A percentile compares a stretch with the other conserved stretches of the same genome.
These are phyloP conservation scores for Boletales sp. DNA, from an alignment of 768 basidiomycete species.

Conservation along the genomic window DNA sequence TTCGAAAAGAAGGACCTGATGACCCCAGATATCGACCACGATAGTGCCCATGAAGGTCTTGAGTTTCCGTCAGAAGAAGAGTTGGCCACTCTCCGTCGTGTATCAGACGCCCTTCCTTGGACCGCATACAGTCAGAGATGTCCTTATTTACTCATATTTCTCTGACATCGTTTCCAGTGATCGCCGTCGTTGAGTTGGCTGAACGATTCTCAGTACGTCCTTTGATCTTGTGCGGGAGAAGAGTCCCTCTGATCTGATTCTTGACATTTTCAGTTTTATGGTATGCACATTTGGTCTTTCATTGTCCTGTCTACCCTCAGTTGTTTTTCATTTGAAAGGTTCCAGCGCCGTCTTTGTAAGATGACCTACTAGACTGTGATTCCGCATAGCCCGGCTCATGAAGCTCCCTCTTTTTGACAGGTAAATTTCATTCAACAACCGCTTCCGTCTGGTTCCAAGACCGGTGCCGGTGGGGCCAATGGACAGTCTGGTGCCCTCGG, in stretches of 20 bases:
- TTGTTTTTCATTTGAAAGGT: conserved; percentile 24
- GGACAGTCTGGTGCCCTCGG: conserved; percentile 69
- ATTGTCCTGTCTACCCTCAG: not conserved
- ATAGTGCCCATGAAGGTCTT: conserved; percentile 47
- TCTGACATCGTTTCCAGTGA: conserved; percentile 36
- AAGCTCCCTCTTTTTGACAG: conserved; percentile 26
- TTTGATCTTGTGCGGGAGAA: not conserved
- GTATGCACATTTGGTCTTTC: conserved; percentile 25
- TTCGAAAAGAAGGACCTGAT: conserved; percentile 24
- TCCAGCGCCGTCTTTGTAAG: conserved; percentile 40
- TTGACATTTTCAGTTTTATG: conserved; percentile 39
- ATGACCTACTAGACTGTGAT: not conserved
- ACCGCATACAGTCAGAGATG: conserved; percentile 37
- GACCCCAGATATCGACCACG: conserved; percentile 18
- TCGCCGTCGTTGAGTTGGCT: conserved; percentile 64
- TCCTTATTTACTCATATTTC: not conserved
- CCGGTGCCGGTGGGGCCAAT: conserved; percentile 52
- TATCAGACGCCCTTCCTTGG: conserved; percentile 60
- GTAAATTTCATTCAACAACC: conserved; percentile 75
- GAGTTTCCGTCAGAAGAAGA: conserved; percentile 67
- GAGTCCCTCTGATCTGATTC: not conserved
- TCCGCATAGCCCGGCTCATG: not conserved
- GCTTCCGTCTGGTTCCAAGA: conserved; percentile 60
- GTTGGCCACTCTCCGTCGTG: conserved; percentile 51
- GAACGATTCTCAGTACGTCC: conserved; percentile 66